A percentile compares a stretch with the other conserved stretches of the same genome.
Evolutionary conservation across 805 yeast species (phyloP).

Genomic region (Candida dajiaensis): DNA sequence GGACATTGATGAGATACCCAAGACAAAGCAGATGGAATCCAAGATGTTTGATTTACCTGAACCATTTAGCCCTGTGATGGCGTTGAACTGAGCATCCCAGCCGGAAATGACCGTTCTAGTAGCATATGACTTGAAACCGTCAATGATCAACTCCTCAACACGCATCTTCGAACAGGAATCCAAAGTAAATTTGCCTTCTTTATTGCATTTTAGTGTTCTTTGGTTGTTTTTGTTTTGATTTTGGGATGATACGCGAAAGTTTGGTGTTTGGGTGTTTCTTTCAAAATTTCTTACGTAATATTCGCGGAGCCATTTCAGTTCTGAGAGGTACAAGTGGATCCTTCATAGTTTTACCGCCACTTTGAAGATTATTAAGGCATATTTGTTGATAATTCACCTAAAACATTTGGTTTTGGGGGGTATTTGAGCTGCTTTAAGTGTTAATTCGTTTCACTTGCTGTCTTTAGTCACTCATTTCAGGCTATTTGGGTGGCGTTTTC

Average conservation of each 20-base stretch:
- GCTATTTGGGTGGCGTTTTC: neutral
- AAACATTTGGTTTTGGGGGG: no score
- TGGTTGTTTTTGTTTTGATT: conserved; percentile 4
- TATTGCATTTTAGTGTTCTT: neutral
- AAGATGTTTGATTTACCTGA: conserved; percentile 95
- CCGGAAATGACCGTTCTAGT: conserved; percentile 90
- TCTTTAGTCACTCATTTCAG: neutral
- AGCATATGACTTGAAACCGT: conserved; percentile 97
- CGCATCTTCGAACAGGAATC: conserved; percentile 12
- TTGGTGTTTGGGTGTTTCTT: conserved; percentile 11
- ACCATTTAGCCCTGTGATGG: conserved; percentile 96
- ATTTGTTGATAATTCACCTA: no score
- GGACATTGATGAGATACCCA: conserved; percentile 92
- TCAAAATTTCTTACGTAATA: no score
- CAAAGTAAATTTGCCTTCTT: neutral
- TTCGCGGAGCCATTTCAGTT: no score
- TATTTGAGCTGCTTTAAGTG: no score
- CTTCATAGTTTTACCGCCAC: neutral
- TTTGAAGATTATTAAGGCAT: no score
- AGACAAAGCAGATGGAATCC: conserved; percentile 97
- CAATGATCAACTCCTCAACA: conserved; percentile 93
- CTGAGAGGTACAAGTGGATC: no score
- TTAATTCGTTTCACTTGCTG: neutral
- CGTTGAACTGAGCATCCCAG: conserved; percentile 97
- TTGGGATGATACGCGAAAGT: conserved; percentile 6